Conservation (phyloP, 163 green algal species). For the Scenedesmus sp. region DNA sequence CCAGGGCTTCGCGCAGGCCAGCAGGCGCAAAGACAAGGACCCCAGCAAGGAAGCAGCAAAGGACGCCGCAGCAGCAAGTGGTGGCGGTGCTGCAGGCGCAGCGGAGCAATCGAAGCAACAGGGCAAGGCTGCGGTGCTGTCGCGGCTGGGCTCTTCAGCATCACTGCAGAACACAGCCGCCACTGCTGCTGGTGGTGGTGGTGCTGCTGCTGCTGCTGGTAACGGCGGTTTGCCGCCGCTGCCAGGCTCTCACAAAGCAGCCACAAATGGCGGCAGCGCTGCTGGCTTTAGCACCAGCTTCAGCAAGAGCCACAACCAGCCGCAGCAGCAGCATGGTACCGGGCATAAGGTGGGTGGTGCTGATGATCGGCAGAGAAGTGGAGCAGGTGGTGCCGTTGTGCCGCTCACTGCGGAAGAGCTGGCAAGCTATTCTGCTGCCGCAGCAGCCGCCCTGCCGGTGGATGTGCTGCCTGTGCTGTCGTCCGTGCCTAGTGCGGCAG, state of each 20-base stretch:
- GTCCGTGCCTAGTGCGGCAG: not conserved
- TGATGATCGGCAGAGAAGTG: not conserved
- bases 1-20: constrained; percentile 33
- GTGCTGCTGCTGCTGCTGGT: not conserved
- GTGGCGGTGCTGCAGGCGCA: not conserved
- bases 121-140: not conserved
- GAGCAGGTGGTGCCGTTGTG: not conserved
- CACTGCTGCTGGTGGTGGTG: not conserved
- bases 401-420: constrained; percentile 29
- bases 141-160: not conserved
- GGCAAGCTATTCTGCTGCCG: constrained; percentile 33
- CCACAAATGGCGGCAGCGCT: not conserved
- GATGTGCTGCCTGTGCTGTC: constrained; percentile 10
- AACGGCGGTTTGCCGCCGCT: not conserved
- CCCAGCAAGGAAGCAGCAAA: not conserved
- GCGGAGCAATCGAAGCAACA: not conserved
- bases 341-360: not conserved
- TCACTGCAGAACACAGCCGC: not conserved
- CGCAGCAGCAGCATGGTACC: constrained; percentile 15
- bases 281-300: not conserved
- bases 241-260: not conserved
- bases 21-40: constrained; percentile 10
- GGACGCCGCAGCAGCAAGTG: constrained; percentile 9
- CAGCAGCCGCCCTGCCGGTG: constrained; percentile 29
- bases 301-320: constrained; percentile 2